These are phyloP conservation scores for Limonium bicolor DNA, from an alignment of 148 eudicot species.

Conservation along the genomic window DNA sequence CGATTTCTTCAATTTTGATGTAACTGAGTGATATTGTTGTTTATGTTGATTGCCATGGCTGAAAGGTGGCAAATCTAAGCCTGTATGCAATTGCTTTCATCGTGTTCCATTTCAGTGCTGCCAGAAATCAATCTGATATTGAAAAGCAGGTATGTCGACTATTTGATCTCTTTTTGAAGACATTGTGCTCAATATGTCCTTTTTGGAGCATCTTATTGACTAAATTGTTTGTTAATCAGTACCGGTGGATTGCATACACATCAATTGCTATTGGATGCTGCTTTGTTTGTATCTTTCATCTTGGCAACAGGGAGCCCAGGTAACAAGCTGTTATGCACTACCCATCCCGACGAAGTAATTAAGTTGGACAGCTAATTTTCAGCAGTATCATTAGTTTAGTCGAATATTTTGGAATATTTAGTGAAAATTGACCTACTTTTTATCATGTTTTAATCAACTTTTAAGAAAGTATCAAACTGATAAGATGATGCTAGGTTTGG, in stretches of 20 bases:
- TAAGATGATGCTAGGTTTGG: too few species aligned
- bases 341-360: too few species aligned
- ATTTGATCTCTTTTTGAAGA: background rate
- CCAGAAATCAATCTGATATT: slow-evolving; percentile 32
- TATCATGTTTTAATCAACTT: too few species aligned
- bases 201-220: slow-evolving; percentile 5
- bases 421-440: too few species aligned
- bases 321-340: too few species aligned
- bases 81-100: slow-evolving; percentile 68
- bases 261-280: slow-evolving; percentile 80
- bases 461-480: too few species aligned
- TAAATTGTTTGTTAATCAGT: slow-evolving; percentile 27
- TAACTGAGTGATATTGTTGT: slow-evolving; percentile 2
- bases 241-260: slow-evolving; percentile 84
- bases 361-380: too few species aligned
- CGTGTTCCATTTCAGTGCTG: slow-evolving; percentile 39
- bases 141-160: slow-evolving; percentile 54
- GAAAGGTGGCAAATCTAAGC: slow-evolving; percentile 81
- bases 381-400: too few species aligned
- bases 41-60: slow-evolving; percentile 3
- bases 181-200: background rate
- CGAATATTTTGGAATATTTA: too few species aligned
- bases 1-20: too few species aligned
- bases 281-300: slow-evolving; percentile 60
- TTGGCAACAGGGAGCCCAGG: slow-evolving; percentile 95